phyloP scores from a whole-genome alignment of 2,329 filamentous ascomycete species.

The Acrodontium crateriforme region DNA sequence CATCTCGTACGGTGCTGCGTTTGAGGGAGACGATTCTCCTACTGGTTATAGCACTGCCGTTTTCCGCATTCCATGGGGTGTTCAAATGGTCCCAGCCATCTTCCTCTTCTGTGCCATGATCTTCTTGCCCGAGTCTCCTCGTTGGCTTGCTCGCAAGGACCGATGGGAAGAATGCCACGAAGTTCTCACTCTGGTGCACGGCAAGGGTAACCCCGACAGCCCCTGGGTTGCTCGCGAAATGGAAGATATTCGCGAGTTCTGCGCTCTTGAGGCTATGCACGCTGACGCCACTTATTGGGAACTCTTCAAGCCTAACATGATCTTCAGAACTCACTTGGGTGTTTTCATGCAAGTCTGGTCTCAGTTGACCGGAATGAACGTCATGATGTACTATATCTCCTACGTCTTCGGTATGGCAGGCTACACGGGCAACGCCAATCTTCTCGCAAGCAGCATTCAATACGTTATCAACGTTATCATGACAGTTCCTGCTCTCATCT shows the following conservation, averaged over 20 bases:
- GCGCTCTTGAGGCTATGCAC: conserved; percentile 59
- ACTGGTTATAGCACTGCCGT: conserved; percentile 16
- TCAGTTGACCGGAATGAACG: conserved; percentile 63
- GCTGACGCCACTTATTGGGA: conserved; percentile 57
- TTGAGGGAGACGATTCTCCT: conserved; percentile 33
- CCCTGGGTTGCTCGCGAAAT: conserved; percentile 51
- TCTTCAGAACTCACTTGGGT: conserved; percentile 56
- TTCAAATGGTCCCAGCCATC: conserved; percentile 28
- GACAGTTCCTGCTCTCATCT: conserved; percentile 63
- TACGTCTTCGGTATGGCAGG: conserved; percentile 64
- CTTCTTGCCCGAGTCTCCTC: conserved; percentile 30
- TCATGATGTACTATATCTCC: conserved; percentile 35
- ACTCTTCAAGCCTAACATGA: conserved; percentile 54
- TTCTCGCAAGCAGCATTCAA: conserved; percentile 56
- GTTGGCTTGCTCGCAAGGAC: conserved; percentile 33
- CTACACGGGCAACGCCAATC: conserved; percentile 37
- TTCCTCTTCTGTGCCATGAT: conserved; percentile 27
- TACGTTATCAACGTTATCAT: conserved; percentile 70
- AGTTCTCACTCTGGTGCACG: conserved; percentile 31
- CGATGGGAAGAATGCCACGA: conserved; percentile 30
- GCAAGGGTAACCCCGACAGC: conserved; percentile 20
- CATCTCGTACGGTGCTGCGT: conserved; percentile 50
- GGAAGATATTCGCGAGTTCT: conserved; percentile 54
- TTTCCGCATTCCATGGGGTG: conserved; percentile 39
- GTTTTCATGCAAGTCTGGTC: conserved; percentile 61